Percentiles rank a stretch among this genome's conserved stretches.
Evolutionary conservation across 768 basidiomycete species (phyloP).

Genomic region (Boletellus ananas): DNA sequence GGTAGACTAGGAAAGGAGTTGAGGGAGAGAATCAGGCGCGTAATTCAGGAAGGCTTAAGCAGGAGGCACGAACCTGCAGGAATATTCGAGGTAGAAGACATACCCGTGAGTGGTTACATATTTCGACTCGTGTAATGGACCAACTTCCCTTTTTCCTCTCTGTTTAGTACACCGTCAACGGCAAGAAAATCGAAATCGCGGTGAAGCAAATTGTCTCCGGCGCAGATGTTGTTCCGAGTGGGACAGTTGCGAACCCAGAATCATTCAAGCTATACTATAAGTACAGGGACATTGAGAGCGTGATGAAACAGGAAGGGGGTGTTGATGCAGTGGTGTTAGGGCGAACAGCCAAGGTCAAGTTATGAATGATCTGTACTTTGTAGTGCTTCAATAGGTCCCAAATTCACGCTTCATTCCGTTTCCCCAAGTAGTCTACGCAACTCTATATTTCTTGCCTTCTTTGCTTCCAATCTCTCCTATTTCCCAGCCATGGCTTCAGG

Average conservation of each 20-base stretch:
- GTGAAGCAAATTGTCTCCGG: slow-evolving; percentile 79
- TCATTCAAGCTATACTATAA: slow-evolving; percentile 62
- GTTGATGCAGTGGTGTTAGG: background rate
- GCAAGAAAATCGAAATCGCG: slow-evolving; percentile 77
- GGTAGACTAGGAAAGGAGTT: slow-evolving; percentile 50
- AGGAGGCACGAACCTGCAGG: slow-evolving; percentile 72
- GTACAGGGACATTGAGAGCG: slow-evolving; percentile 48
- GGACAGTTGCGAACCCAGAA: slow-evolving; percentile 72
- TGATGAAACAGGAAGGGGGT: slow-evolving; percentile 18
- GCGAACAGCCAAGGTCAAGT: slow-evolving; percentile 3
- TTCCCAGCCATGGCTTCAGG: background rate
- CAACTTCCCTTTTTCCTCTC: background rate
- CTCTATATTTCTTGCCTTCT: slow-evolving; percentile 5
- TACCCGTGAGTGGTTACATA: slow-evolving; percentile 50
- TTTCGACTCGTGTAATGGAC: background rate
- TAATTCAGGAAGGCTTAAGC: slow-evolving; percentile 59
- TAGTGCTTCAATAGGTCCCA: background rate
- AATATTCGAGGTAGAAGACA: slow-evolving; percentile 60
- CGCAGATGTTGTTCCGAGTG: slow-evolving; percentile 58
- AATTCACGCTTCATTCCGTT: background rate
- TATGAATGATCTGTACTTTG: slow-evolving; percentile 6
- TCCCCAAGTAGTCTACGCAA: slow-evolving; percentile 15
- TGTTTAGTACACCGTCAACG: slow-evolving; percentile 66
- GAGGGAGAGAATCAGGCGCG: slow-evolving; percentile 52
- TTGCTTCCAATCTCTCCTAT: slow-evolving; percentile 8